Evolutionary conservation across 2,329 filamentous ascomycete species (phyloP), one percentile per base, ranked within the genome.

Genomic region (Lojkania enalia): DNA sequence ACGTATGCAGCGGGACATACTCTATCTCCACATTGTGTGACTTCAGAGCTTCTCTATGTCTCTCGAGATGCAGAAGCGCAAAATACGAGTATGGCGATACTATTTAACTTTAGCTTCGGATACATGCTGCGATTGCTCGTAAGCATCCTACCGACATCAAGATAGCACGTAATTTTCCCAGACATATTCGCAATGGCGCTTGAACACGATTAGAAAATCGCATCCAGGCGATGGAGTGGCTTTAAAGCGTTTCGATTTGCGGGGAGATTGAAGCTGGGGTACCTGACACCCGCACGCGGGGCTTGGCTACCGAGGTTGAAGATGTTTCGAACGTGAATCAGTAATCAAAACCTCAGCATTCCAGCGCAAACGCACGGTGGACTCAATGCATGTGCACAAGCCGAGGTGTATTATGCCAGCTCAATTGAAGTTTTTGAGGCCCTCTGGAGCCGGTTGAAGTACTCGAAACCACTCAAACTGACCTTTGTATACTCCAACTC

Each of bases 11-110:
- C 16, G 36, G 13, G 30, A 57, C 82, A 56, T 71, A 88, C 86
- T 89, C 83, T 21, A 90, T 70, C 25, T 83, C 73, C 4, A 90
- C 77, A 21, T 75, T 74, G 64, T 88, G 74, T 7, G 77, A 75
- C 37, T 73, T 70, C 2, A 90, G 75, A 2, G 76, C 63, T 0
- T 74, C 67, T 31, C 77, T 67, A 54, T 85, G 84, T 39, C 74
- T 75, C 21, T 77, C 71, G 18, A 90, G 71, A 59, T 88, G 78
- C 0, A 75, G 62, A 38, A 87, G 67, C 9, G 76, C 75, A 53
- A 73, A 75, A 59, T 74, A 79, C 19, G 75, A 77, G 51, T 79
- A 80, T 5, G 75, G 76, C 3, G 87, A 90, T 42, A 84, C 86
- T 90, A 58, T n/a, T n/a, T n/a, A n/a, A n/a, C n/a, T n/a, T n/a